Evolutionary conservation across 2,329 filamentous ascomycete genomes (phyloP), one percentile per base, ranked within the genome.

Genomic region (Ophiostoma quercus): DNA sequence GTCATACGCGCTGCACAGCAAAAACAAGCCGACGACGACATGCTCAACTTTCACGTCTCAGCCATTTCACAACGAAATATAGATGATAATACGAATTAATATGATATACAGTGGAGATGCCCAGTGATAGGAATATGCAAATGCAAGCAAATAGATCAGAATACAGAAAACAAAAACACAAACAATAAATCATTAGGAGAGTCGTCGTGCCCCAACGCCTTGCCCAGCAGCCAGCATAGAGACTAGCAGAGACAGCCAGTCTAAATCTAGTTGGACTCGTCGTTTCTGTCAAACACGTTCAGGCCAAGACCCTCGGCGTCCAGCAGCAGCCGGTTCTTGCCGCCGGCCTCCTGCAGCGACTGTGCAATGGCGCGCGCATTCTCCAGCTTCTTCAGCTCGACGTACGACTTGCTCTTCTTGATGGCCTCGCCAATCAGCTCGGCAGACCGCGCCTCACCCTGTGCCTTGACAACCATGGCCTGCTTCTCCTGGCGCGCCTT

Each of bases 401-500:
- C 88, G 80, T 99, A 99, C 74, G 92, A 91, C 83, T 94, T 91
- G 84, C 87, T 96, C 90, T 98, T 99, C 92, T 98, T 99, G 88
- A 99, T 96, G 72, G 95, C 95, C 68, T 99, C 95, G 81, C 95
- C 95, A 77, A 99, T 97, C 74, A 99, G 89, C 83, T 99, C 94
- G 66, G 95, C 95, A 54, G 95, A 98, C 74, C 95, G 92, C 67
- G 95, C 95, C 84, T 99, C 95, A 92, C 95, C 95, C 88, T 98
- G 95, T 3, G 95, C 95, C 82, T 93, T 92, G 78, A 99, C 95
- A 70, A 99, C 93, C 84, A 94, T 97, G 76, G 95, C 95, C 83
- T 99, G 95, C 86, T 99, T 99, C 87, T 99, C 95, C 82, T 99
- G 95, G 75, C 95, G 90, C 69, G 95, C 95, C 84, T 98, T 97